These are phyloP conservation scores for Juglanconis oblonga DNA, from an alignment of 2,329 filamentous ascomycete species.

Conservation along the genomic window DNA sequence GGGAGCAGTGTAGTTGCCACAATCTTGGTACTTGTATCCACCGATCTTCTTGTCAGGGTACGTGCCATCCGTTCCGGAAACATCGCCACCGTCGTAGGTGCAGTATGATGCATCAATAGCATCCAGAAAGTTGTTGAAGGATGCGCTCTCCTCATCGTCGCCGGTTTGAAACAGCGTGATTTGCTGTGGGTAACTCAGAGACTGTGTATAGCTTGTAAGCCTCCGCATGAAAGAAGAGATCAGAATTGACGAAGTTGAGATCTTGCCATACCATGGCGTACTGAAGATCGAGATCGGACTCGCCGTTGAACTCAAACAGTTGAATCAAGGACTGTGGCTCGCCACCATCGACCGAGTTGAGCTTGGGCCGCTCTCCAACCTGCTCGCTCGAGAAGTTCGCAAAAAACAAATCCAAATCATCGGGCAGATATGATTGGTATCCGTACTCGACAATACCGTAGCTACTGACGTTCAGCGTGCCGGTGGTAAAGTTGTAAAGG, in stretches of 20 bases:
- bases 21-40: slow-evolving; percentile 39
- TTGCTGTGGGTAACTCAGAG: slow-evolving; percentile 20
- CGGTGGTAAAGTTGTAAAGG: slow-evolving; percentile 12
- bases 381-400: slow-evolving; percentile 11
- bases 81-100: slow-evolving; percentile 31
- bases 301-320: slow-evolving; percentile 13
- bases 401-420: slow-evolving; percentile 16
- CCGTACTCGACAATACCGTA: slow-evolving; percentile 19
- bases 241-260: background rate
- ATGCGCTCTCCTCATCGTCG: slow-evolving; percentile 18
- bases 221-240: background rate
- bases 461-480: slow-evolving; percentile 10
- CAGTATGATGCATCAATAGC: slow-evolving; percentile 47
- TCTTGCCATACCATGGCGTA: slow-evolving; percentile 8
- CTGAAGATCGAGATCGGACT: slow-evolving; percentile 16
- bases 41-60: slow-evolving; percentile 41
- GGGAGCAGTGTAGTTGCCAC: slow-evolving; percentile 34
- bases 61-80: slow-evolving; percentile 36
- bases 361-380: slow-evolving; percentile 6
- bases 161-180: slow-evolving; percentile 21
- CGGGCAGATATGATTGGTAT: slow-evolving; percentile 13
- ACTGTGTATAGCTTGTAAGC: background rate
- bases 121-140: slow-evolving; percentile 42
- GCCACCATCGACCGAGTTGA: slow-evolving; percentile 16
- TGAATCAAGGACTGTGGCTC: slow-evolving; percentile 10